Conservation (phyloP, 768 basidiomycete genomes). For the Panaeolus papilionaceus region DNA sequence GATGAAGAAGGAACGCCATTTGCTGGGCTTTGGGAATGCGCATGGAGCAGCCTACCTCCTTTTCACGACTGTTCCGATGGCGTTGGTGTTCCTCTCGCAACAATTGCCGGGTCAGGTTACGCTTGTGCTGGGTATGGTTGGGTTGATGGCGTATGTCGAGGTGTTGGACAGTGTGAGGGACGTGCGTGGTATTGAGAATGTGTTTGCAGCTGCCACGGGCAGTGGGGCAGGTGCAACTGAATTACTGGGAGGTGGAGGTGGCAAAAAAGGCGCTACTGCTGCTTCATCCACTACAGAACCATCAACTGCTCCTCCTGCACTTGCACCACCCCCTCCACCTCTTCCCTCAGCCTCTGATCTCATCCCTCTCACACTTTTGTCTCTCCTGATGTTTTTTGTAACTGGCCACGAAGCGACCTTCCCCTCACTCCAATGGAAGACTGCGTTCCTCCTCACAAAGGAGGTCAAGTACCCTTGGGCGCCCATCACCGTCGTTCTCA, state of each 20-base stretch:
- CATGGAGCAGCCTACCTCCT: constrained; percentile 78
- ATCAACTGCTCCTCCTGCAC: not conserved
- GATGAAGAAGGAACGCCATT: constrained; percentile 3
- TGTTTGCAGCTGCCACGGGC: constrained; percentile 9
- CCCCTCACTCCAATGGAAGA: constrained; percentile 94
- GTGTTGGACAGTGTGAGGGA: constrained; percentile 84
- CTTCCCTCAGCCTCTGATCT: constrained; percentile 59
- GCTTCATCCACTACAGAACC: not conserved
- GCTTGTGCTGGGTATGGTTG: constrained; percentile 65
- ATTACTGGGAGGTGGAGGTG: not conserved
- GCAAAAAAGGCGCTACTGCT: not conserved
- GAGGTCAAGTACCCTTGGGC: constrained; percentile 76
- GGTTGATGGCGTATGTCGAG: constrained; percentile 80
- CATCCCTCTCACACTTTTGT: constrained; percentile 76
- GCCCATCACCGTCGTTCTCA: constrained; percentile 73
- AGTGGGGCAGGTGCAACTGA: not conserved
- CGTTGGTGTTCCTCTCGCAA: constrained; percentile 64
- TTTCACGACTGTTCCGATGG: constrained; percentile 75
- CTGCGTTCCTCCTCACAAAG: constrained; percentile 83
- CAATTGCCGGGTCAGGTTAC: constrained; percentile 88
- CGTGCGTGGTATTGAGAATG: constrained; percentile 51
- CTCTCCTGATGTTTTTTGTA: constrained; percentile 77
- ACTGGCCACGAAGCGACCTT: constrained; percentile 95
- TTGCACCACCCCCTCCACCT: not conserved
- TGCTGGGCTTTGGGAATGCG: constrained; percentile 1